Evolutionary conservation across 495 filamentous ascomycete species (phyloP).

Genomic region (Copromyces sp.): DNA sequence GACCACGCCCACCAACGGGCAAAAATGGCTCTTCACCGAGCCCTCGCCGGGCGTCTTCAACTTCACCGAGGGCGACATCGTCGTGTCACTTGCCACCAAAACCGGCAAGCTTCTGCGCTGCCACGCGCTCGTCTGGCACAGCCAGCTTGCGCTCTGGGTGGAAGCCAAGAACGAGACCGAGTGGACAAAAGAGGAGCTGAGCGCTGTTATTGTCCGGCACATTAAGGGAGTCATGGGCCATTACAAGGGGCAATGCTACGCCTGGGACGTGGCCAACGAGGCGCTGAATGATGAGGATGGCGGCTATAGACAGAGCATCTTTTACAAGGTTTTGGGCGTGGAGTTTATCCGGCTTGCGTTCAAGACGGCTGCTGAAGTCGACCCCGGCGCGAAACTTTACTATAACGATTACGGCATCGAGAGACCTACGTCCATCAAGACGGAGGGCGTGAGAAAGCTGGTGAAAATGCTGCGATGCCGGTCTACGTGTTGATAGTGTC

Average conservation of each 20-base stretch:
- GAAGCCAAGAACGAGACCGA: constrained; percentile 43
- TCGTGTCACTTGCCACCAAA: constrained; percentile 39
- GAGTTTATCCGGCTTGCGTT: constrained; percentile 51
- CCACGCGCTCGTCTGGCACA: constrained; percentile 53
- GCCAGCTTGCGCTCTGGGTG: constrained; percentile 49
- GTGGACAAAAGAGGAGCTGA: constrained; percentile 44
- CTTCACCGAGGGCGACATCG: constrained; percentile 41
- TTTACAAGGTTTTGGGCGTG: constrained; percentile 46
- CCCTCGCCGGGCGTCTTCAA: constrained; percentile 40
- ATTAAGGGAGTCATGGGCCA: constrained; percentile 43
- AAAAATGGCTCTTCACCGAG: constrained; percentile 46
- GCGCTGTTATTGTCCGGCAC: constrained; percentile 43
- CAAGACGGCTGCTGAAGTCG: constrained; percentile 37
- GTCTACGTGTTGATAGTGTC: constrained; percentile 52
- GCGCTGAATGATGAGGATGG: constrained; percentile 55
- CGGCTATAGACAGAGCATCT: constrained; percentile 44
- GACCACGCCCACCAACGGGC: constrained; percentile 43
- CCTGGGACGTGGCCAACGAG: constrained; percentile 61
- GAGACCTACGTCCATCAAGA: constrained; percentile 22
- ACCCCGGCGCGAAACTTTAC: constrained; percentile 52
- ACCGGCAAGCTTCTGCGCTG: constrained; percentile 42
- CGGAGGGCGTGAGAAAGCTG: constrained; percentile 39
- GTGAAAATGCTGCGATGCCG: constrained; percentile 45
- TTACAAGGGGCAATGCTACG: constrained; percentile 47
- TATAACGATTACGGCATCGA: constrained; percentile 66